Evolutionary conservation across 176 grass and related monocot species (phyloP).

Genomic region (Cenchrus fungigraminus): DNA sequence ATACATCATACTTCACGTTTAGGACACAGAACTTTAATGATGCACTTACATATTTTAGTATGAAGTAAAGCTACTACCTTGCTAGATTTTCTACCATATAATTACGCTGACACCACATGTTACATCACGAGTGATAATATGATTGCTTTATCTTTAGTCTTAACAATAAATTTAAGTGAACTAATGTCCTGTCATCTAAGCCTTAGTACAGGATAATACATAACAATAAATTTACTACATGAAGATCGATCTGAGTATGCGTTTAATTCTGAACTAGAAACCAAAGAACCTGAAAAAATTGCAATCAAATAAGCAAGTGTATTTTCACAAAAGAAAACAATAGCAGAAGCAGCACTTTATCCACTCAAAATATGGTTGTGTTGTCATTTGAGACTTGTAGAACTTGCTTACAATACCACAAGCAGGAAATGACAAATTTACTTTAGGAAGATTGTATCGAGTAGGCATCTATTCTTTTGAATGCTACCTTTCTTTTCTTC

Average conservation of each 20-base stretch:
- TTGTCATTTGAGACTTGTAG: no score
- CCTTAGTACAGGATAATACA: constrained; percentile 9
- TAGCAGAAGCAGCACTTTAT: no score
- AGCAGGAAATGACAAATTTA: constrained; percentile 36
- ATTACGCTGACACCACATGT: not conserved
- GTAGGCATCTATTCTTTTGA: constrained; percentile 44
- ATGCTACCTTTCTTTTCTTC: constrained; percentile 76
- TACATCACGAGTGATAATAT: not conserved
- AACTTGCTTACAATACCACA: constrained; percentile 12
- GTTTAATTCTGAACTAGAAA: constrained; percentile 22
- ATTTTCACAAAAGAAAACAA: not conserved
- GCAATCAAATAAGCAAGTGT: not conserved
- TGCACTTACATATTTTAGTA: not conserved
- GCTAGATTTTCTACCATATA: constrained; percentile 8
- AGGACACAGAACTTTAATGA: not conserved
- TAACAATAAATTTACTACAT: constrained; percentile 43
- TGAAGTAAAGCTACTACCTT: not conserved
- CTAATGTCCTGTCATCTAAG: constrained; percentile 21
- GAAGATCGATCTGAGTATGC: constrained; percentile 42
- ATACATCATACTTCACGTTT: constrained; percentile 16
- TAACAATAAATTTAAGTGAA: no score
- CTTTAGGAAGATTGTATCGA: constrained; percentile 70
- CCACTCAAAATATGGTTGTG: no score
- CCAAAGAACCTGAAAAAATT: not conserved
- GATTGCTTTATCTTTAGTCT: not conserved